Percentiles rank a stretch among this genome's conserved stretches.
phyloP scores from a whole-genome alignment of 768 basidiomycete species.

The Leccinum subgranulosum region DNA sequence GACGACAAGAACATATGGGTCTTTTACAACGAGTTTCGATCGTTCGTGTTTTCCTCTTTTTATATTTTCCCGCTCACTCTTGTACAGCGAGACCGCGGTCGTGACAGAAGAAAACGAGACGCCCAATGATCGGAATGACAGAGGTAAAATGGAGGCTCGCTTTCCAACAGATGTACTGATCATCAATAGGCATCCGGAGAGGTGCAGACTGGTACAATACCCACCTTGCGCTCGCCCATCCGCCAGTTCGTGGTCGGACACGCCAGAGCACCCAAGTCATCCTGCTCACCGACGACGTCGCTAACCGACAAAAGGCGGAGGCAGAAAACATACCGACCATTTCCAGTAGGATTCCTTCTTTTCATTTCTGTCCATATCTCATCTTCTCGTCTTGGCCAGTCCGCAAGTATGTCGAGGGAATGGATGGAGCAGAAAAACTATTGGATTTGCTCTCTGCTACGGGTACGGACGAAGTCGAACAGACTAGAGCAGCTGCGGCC shows the following conservation, averaged over 20 bases:
- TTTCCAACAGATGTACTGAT: background rate
- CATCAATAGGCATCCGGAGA: conserved; percentile 75
- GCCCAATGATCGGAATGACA: conserved; percentile 92
- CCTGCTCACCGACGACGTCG: conserved; percentile 86
- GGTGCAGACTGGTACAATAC: conserved; percentile 84
- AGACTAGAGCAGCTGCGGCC: conserved; percentile 52
- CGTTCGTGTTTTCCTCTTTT: conserved; percentile 44
- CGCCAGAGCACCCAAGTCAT: conserved; percentile 59
- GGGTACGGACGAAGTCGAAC: conserved; percentile 61
- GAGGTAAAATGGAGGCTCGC: conserved; percentile 48
- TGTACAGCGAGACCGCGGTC: conserved; percentile 73
- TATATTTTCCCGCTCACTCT: background rate
- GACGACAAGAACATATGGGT: conserved; percentile 86
- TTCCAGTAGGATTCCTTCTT: conserved; percentile 47
- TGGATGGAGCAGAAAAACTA: conserved; percentile 61
- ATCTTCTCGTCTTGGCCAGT: conserved; percentile 38
- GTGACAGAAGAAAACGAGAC: conserved; percentile 74
- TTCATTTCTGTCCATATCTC: background rate
- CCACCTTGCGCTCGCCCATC: conserved; percentile 58
- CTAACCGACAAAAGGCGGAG: conserved; percentile 75
- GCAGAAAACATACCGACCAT: conserved; percentile 55
- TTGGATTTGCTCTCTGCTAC: conserved; percentile 78
- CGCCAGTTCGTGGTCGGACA: conserved; percentile 48
- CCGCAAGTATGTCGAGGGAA: conserved; percentile 75
- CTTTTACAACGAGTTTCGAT: conserved; percentile 84